These are phyloP conservation scores for Theobroma grandiflorum DNA, from an alignment of 441 rosid genomes.

Conservation along the genomic window DNA sequence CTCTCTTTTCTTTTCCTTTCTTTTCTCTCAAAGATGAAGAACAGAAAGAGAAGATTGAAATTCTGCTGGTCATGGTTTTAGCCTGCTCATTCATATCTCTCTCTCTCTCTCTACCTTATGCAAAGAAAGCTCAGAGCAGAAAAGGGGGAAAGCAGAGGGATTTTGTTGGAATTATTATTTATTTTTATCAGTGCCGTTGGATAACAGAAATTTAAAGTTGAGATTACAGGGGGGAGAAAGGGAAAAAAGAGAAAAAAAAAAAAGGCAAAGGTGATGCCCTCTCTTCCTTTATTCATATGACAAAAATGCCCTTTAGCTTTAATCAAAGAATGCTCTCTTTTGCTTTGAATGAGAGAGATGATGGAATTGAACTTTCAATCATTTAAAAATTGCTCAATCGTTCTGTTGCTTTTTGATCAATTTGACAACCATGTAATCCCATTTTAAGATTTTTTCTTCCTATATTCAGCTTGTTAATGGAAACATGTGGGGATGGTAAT, in stretches of 20 bases:
- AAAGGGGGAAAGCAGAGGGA: neutral
- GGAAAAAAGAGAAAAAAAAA: constrained; percentile 30
- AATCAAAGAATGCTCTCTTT: constrained; percentile 54
- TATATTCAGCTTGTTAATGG: neutral
- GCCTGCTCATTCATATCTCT: constrained; percentile 28
- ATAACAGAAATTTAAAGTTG: constrained; percentile 60
- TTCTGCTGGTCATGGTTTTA: constrained; percentile 30
- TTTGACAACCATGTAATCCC: constrained; percentile 30
- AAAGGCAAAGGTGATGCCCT: constrained; percentile 57
- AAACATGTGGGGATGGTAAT: constrained; percentile 23
- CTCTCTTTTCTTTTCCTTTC: constrained; percentile 34
- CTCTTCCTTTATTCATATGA: constrained; percentile 38
- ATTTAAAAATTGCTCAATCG: constrained; percentile 45
- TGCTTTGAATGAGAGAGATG: constrained; percentile 58
- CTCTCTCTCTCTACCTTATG: constrained; percentile 32
- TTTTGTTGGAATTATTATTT: no score
- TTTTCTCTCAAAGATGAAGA: constrained; percentile 37
- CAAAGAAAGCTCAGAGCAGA: constrained; percentile 33
- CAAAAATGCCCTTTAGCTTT: constrained; percentile 66
- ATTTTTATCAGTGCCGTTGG: constrained; percentile 29
- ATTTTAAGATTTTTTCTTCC: neutral
- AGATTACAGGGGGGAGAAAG: constrained; percentile 32
- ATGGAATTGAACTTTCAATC: constrained; percentile 54
- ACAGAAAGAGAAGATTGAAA: constrained; percentile 35
- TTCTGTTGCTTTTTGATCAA: constrained; percentile 46